Evolutionary conservation across 257 asterid species (phyloP), one percentile per base, ranked within the genome.

Genomic region (Catharanthus roseus): DNA sequence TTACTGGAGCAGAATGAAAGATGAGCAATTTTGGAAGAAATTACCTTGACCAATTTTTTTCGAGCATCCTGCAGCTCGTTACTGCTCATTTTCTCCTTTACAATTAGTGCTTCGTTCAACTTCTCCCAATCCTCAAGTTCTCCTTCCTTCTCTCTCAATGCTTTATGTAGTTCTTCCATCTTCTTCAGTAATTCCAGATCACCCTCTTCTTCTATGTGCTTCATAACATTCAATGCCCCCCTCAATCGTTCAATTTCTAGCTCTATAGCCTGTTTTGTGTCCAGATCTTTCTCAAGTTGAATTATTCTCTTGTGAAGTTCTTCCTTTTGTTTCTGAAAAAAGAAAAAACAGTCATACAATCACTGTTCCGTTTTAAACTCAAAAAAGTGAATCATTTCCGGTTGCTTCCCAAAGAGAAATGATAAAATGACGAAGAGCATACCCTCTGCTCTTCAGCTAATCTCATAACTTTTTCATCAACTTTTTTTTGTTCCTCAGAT

Each of bases 51-150:
- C 89, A 95, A 72, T 77, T 89, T 97, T 86, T 87, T 95, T 26
- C 96, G 92, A 29, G 99, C 97, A 26, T 91, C 99, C 78, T 91
- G 99, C 74, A 95, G 84, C 82, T 88, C 96, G 26, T 86, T 91
- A 70, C 89, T 95, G 78, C 85, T 82, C 76, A 80, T 90, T 73
- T 90, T 92, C 78, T 95, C 97, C 83, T 84, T 82, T 58, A 87
- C 81, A n/a, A 91, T 75, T 50, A 89, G 78, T 58, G 88, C 78
- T 73, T 87, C 95, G 85, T 88, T 88, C 71, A 87, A 68, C 50
- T 84, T 65, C 54, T 83, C 86, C 72, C 87, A 58, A 64, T 84
- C 89, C 19, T 80, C 89, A 71, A 83, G 92, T 51, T 92, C 95
- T 76, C 79, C 88, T 82, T 91, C 91, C 84, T 91, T 91, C 74